Conservation (phyloP, 2,329 filamentous ascomycete species). For the Pseudogymnoascus sp. region DNA sequence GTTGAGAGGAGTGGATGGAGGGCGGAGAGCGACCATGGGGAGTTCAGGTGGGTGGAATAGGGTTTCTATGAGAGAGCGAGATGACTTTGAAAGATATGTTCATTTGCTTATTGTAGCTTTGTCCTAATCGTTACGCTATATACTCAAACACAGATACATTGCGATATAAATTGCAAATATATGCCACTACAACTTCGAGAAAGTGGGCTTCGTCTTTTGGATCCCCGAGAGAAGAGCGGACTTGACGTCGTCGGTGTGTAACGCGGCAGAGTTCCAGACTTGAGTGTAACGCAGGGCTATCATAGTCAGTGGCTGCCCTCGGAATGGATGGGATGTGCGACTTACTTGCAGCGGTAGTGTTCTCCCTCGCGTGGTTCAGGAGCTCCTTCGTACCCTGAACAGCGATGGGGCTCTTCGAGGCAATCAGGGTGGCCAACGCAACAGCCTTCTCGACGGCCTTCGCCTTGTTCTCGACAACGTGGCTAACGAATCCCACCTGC, state of each 20-base stretch:
- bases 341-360: conserved; percentile 66
- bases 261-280: conserved; percentile 76
- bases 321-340: conserved; percentile 19
- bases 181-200: conserved; percentile 64
- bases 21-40: conserved; percentile 18
- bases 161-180: conserved; percentile 3
- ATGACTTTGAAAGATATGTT: background rate
- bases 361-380: conserved; percentile 72
- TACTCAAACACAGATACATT: conserved; percentile 1
- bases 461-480: conserved; percentile 55
- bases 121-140: background rate
- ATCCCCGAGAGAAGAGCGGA: conserved; percentile 68
- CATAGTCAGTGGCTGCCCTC: conserved; percentile 10
- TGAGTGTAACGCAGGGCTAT: conserved; percentile 70
- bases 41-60: conserved; percentile 17
- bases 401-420: conserved; percentile 78
- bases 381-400: conserved; percentile 84
- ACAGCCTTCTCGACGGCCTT: conserved; percentile 56
- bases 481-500: conserved; percentile 61
- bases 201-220: conserved; percentile 70
- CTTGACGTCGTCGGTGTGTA: conserved; percentile 74
- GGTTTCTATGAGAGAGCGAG: background rate
- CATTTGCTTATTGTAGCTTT: background rate
- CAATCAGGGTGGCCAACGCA: conserved; percentile 57
- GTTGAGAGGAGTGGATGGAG: conserved; percentile 23